Conservation (phyloP, 225 moss, liverwort and hornwort genomes). For the Physcomitrellopsis africana region DNA sequence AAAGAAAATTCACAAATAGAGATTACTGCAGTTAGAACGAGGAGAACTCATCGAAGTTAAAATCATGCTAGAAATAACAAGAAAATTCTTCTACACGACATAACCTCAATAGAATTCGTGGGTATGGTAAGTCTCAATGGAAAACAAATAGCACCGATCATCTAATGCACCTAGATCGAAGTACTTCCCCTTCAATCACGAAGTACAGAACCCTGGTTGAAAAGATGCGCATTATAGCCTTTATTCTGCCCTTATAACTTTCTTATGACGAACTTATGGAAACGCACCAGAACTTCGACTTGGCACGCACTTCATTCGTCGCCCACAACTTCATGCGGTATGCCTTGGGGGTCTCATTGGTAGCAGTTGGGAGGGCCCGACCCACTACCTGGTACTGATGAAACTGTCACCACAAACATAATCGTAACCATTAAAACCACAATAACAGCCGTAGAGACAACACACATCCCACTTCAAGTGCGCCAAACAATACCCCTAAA, state of each 20-base stretch:
- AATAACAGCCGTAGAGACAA: not conserved
- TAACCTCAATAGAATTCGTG: no score
- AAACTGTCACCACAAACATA: slow-evolving; percentile 40
- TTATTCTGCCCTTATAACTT: not conserved
- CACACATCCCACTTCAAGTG: not conserved
- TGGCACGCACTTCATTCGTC: slow-evolving; percentile 70
- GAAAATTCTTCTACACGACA: no score
- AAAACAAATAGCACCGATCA: no score
- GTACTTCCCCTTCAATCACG: no score
- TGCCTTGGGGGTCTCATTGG: slow-evolving; percentile 59
- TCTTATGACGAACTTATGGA: not conserved
- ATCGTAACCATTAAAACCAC: not conserved
- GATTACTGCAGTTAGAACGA: no score
- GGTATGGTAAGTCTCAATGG: no score
- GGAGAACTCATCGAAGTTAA: no score
- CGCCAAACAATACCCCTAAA: not conserved
- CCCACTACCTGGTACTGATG: slow-evolving; percentile 83
- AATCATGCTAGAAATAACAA: no score
- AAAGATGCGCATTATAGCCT: not conserved
- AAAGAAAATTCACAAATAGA: not conserved
- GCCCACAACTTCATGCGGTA: slow-evolving; percentile 85
- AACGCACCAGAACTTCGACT: slow-evolving; percentile 76
- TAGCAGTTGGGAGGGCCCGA: slow-evolving; percentile 64
- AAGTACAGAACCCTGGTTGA: no score
- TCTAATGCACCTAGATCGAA: no score